Base-by-base conservation (phyloP, 352 stramenopile species). In the Lagenidium giganteum region DNA sequence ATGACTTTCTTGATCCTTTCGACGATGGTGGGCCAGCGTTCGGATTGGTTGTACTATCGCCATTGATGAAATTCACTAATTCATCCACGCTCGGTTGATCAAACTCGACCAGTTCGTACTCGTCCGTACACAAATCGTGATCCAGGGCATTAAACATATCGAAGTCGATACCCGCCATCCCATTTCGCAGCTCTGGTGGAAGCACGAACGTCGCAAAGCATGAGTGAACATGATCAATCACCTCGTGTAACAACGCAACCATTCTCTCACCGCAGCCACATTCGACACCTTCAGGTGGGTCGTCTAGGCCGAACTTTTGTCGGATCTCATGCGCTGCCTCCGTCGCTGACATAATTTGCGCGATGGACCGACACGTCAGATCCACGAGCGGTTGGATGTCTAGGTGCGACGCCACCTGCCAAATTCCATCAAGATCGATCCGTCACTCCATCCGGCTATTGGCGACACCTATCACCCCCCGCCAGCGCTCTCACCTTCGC, bases 321-420 rank as follows among this genome's bases (percentile, higher is more conserved):
- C 78, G 57, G 42, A 90, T 64, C 33, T 90, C 74, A 33, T 88
- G 69, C 0, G 78, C 74, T 8, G 81, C 78, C 23, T 83, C 79
- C 13, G 75, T 88, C 26, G 75, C 76, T 11, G 78, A 90, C 78
- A 90, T 90, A 47, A 90, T 90, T 54, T 88, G 75, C 9, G 78
- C 72, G 48, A 90, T 90, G 9, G 78, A 87, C 1, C 75, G 72
- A 47, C 78, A 90, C 12, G 78, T 90, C 9, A 88, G 64, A 40
- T 90, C 78, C 37, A 90, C 76, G 1, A 90, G 61, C 6, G 78
- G 78, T 44, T 90, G 78, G 33, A 90, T 90, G 49, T 90, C 78
- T 43, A 90, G 42, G 40, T 90, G 80, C 0, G 78, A 90, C 29
- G 78, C 78, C 8, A 90, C 64, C 67, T 78, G 27, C 2, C 18